Base-by-base conservation (phyloP, 768 basidiomycete species). In the Leucosporidium creatinivorum region DNA sequence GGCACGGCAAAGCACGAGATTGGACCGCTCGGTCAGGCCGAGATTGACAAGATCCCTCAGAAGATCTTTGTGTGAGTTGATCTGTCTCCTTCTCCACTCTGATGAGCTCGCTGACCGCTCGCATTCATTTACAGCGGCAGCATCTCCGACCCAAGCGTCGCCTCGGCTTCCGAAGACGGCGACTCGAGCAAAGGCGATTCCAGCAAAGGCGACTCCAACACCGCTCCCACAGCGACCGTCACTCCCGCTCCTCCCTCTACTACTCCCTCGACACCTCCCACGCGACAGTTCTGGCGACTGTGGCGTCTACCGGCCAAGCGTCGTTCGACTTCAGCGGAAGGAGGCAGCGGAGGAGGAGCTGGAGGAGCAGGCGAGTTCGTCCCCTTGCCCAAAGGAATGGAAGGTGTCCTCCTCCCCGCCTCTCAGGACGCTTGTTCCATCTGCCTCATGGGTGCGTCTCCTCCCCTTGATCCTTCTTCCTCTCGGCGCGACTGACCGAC, bases 1-100 rank as follows among this genome's bases (percentile, higher is more conserved):
- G 68, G 72, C 13, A 66, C 69, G 51, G 64, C 68, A 60, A 73
- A 70, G 60, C 63, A 66, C 61, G 73, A 74, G 55, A 50, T 75
- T 49, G 75, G 75, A 7, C 73, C 73, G 25, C 65, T 75, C 28
- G 52, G 28, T 17, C 69, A 71, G 44, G 33, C 55, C 23, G 72
- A 71, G 28, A 70, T 75, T 26, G 67, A 68, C 21, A 73, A 71
- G 25, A 52, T 71, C 6, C 70, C 70, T 1, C 51, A 61, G 9
- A 50, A 63, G 4, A 25, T 71, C 54, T 71, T 65, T 21, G 23
- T 63, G 65, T 57, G 18, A 47, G 65, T 57, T 23, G 33, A 1
- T 25, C 15, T 55, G 36, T 17, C 21, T 21, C 39, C 31, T 10
- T 28, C 15, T 44, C 8, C 39, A 9, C 13, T 44, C 3, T 44